Percentiles rank a stretch among this genome's conserved stretches.
Evolutionary conservation across 768 basidiomycete genomes (phyloP).

Genomic region (Hericium coralloides): DNA sequence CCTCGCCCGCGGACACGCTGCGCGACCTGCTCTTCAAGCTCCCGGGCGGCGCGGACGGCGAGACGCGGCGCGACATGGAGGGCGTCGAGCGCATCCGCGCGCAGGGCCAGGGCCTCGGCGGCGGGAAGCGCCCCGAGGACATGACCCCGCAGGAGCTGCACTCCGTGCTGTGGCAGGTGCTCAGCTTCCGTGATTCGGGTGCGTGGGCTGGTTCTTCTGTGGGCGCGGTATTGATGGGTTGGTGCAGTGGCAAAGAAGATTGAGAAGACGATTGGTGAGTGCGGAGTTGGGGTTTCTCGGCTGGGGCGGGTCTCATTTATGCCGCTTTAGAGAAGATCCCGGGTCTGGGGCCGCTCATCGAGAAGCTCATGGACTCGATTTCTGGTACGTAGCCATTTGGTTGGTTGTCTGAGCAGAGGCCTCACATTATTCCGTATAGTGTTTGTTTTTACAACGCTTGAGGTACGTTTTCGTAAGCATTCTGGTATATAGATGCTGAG

Average conservation of each 20-base stretch:
- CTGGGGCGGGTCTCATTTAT: not conserved
- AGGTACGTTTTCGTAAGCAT: conserved; percentile 32
- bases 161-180: conserved; percentile 72
- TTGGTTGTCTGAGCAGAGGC: not conserved
- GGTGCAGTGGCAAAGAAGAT: conserved; percentile 66
- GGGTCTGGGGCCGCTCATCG: conserved; percentile 61
- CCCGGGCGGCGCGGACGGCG: conserved; percentile 50
- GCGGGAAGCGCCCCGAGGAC: conserved; percentile 60
- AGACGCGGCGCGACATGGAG: conserved; percentile 62
- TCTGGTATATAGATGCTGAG: not conserved
- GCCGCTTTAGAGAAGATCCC: conserved; percentile 66
- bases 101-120: conserved; percentile 24
- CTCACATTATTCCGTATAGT: conserved; percentile 27
- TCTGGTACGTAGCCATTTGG: conserved; percentile 30
- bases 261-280: conserved; percentile 55
- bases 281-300: not conserved
- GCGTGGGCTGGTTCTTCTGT: conserved; percentile 11
- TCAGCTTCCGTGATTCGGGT: conserved; percentile 80
- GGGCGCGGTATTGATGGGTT: not conserved
- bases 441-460: conserved; percentile 78
- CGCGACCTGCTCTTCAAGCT: conserved; percentile 53
- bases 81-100: conserved; percentile 52
- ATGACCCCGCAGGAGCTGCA: conserved; percentile 90
- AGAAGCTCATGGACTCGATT: conserved; percentile 71
- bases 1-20: conserved; percentile 36